Base-by-base conservation (phyloP, 2,329 filamentous ascomycete species). In the Talaromyces sp. region DNA sequence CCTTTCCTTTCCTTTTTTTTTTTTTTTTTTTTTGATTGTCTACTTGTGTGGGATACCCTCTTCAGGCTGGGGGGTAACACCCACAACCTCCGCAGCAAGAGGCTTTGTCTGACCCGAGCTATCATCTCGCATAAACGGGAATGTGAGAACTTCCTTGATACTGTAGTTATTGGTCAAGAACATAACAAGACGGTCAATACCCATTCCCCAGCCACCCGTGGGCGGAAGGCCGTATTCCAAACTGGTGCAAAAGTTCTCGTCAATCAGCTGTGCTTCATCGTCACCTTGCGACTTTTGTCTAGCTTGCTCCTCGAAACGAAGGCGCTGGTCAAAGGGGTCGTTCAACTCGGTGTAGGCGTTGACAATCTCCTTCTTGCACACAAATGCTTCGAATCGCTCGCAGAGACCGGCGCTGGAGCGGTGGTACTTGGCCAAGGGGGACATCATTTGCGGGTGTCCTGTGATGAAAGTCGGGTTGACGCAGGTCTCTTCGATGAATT, bases 271-370 rank as follows among this genome's bases (percentile, higher is more conserved):
- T 1, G 93, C 95, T 80, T 99, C 95, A 68, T 97, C 92, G 67
- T 99, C 95, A 72, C 95, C 94, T 79, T 96, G 91, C 7, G 87
- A 91, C 85, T 97, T 97, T 81, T 97, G 92, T 69, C 86, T 84
- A 4, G 92, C 93, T 79, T 99, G 94, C 85, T 97, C 93, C 76
- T 96, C 92, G 75, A 93, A 93, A 31, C 92, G 87, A 64, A 93
- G 79, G 63, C 94, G 86, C 81, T 99, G 94, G 77, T 97, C 92
- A 70, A 96, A 93, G 60, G 93, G 92, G 70, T 97, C 91, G 82
- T 96, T 95, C 84, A 99, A 88, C 85, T 99, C 94, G 43, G 93
- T 97, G 80, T 97, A 95, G 6, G 92, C 92, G 72, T 99, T 97
- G 70, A 88, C 89, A 67, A 97, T 97, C 75, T 97, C 93, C 85